phyloP scores from a whole-genome alignment of 805 yeast genomes.

The Myxozyma mucilagina region DNA sequence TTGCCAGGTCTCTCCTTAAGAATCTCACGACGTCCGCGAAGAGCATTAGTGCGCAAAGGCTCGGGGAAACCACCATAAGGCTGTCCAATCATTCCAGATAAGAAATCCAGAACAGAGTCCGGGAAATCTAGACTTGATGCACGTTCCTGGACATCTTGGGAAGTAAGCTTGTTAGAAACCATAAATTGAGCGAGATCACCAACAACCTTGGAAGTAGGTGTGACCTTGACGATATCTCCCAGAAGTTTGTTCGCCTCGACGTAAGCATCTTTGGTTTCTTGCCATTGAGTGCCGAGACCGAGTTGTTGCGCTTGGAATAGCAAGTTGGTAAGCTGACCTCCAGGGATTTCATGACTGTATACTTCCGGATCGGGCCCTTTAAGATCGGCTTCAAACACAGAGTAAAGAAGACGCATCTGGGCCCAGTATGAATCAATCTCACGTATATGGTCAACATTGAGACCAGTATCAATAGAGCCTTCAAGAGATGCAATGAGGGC shows the following conservation, averaged over 20 bases:
- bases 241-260: slow-evolving; percentile 84
- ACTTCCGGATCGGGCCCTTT: slow-evolving; percentile 99
- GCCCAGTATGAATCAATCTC: slow-evolving; percentile 97
- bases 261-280: slow-evolving; percentile 91
- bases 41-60: slow-evolving; percentile 89
- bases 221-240: slow-evolving; percentile 97
- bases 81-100: slow-evolving; percentile 98
- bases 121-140: slow-evolving; percentile 97
- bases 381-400: slow-evolving; percentile 96
- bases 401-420: slow-evolving; percentile 93
- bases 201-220: slow-evolving; percentile 99
- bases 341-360: slow-evolving; percentile 97
- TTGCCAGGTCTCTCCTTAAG: slow-evolving; percentile 90
- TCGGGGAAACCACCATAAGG: slow-evolving; percentile 99
- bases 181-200: slow-evolving; percentile 99
- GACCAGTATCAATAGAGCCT: slow-evolving; percentile 76
- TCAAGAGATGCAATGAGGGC: slow-evolving; percentile 91
- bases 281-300: slow-evolving; percentile 96
- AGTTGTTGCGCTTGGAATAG: slow-evolving; percentile 99
- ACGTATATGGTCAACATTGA: slow-evolving; percentile 66
- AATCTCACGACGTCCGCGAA: slow-evolving; percentile 89
- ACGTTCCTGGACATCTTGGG: slow-evolving; percentile 81
- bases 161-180: slow-evolving; percentile 89
- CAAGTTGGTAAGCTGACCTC: slow-evolving; percentile 98
- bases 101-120: slow-evolving; percentile 95